A percentile compares a stretch with the other conserved stretches of the same genome.
Conservation (phyloP, 768 basidiomycete genomes). For the Paxillus rubicundulus region DNA sequence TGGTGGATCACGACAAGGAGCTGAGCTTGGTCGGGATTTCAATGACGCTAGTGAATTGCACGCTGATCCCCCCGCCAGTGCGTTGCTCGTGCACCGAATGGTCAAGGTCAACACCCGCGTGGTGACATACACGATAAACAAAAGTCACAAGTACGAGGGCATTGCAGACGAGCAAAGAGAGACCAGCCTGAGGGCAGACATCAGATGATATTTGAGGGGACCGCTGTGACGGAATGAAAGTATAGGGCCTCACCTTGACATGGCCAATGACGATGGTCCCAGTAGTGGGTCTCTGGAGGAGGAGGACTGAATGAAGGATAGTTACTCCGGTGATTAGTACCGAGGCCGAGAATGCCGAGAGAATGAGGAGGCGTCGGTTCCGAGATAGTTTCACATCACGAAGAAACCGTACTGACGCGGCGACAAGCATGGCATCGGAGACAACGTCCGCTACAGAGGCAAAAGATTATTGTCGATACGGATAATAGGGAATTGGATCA, state of each 20-base stretch:
- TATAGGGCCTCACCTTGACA: slow-evolving; percentile 15
- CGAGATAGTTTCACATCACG: slow-evolving; percentile 14
- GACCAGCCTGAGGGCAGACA: slow-evolving; percentile 9
- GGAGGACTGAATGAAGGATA: slow-evolving; percentile 22
- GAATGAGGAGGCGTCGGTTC: slow-evolving; percentile 19
- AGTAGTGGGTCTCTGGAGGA: slow-evolving; percentile 7
- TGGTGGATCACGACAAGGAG: not conserved
- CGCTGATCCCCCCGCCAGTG: not conserved
- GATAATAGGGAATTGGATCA: not conserved
- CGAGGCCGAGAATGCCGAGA: slow-evolving; percentile 20
- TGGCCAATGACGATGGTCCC: slow-evolving; percentile 18
- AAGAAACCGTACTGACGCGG: slow-evolving; percentile 12
- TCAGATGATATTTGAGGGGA: not conserved
- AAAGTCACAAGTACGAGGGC: slow-evolving; percentile 19
- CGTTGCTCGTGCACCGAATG: not conserved
- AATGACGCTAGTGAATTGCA: slow-evolving; percentile 10
- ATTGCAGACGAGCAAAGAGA: slow-evolving; percentile 22
- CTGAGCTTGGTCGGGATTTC: slow-evolving; percentile 16
- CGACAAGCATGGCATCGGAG: slow-evolving; percentile 21
- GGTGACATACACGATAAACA: slow-evolving; percentile 13
- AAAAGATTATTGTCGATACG: not conserved
- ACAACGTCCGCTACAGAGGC: slow-evolving; percentile 18
- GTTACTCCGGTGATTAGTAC: slow-evolving; percentile 21
- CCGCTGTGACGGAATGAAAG: not conserved
- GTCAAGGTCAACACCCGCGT: not conserved